phyloP scores from a whole-genome alignment of 169 alveolate species.

The Plasmodium billcollinsi region DNA sequence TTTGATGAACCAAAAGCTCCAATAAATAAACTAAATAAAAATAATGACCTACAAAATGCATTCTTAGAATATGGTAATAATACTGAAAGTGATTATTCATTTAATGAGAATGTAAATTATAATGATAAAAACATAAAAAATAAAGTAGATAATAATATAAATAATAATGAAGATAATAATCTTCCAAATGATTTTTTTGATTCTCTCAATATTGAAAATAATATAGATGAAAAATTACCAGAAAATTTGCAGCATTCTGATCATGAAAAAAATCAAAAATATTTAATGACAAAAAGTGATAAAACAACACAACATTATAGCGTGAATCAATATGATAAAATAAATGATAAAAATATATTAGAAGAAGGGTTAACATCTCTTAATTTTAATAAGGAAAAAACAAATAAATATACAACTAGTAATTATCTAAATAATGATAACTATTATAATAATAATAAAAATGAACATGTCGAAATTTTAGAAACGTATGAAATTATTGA shows the following conservation, averaged over 20 bases:
- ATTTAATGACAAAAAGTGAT: too few relatives aligned
- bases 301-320: too few relatives aligned
- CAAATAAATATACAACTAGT: too few relatives aligned
- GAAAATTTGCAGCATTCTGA: background rate
- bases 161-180: background rate
- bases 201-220: background rate
- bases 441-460: background rate
- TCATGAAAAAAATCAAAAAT: too few relatives aligned
- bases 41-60: conserved; percentile 41
- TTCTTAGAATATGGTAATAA: conserved; percentile 39
- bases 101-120: conserved; percentile 10
- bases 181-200: conserved; percentile 51
- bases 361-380: too few relatives aligned
- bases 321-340: too few relatives aligned
- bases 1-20: conserved; percentile 48
- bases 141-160: background rate
- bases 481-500: conserved; percentile 69
- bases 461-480: conserved; percentile 28
- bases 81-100: background rate
- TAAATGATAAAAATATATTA: too few relatives aligned
- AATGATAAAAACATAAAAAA: background rate
- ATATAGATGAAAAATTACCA: background rate
- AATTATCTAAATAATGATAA: background rate
- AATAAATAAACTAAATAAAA: conserved; percentile 33
- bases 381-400: too few relatives aligned